Base-by-base conservation (phyloP, 805 yeast species). In the Zygosaccharomyces bailii region DNA sequence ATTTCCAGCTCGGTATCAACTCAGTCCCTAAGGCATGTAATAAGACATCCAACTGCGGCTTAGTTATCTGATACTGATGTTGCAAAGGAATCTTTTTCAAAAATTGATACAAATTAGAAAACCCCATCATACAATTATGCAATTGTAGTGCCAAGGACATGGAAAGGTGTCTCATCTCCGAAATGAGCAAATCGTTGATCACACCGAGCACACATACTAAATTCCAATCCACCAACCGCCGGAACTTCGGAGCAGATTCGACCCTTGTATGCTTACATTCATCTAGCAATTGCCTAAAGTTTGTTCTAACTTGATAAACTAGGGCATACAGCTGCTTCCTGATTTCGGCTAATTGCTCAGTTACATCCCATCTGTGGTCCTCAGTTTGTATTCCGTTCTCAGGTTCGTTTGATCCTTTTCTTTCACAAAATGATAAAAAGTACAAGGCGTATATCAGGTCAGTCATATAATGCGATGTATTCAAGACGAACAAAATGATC, bases 71-170 rank as follows among this genome's bases (percentile, higher is more conserved):
- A 33, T 50, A 49, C 37, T 50, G 51, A 18, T 49, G 48, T 19
- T 50, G 52, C 35, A 48, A 27, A 3, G 59, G 60, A 14, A 56
- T 50, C 35, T 51, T 51, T 21, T 50, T 49, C 38, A 56, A 31
- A 29, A 57, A 59, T 21, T 52, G 53, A 36, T 50, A 47, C 6
- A 58, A 39, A 34, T 56, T 57, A 13, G 49, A 46, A 37, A 58
- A 55, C 10, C 64, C 64, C 31, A 52, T 41, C 21, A 53, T 34
- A 31, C 61, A 56, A 39, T 58, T 59, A 19, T 51, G 50, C 27
- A 58, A 20, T 24, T 54, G 60, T 17, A 45, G 14, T 13, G 52
- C 39, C 24, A 48, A 20, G 5, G 48, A 37, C 19, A 29, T 34
- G 4, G 46, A 45, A 23, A 44, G 31, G 32, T 13, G 40, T 29